phyloP scores from a whole-genome alignment of 2,329 filamentous ascomycete species.

The Aspergillus tubingensis region DNA sequence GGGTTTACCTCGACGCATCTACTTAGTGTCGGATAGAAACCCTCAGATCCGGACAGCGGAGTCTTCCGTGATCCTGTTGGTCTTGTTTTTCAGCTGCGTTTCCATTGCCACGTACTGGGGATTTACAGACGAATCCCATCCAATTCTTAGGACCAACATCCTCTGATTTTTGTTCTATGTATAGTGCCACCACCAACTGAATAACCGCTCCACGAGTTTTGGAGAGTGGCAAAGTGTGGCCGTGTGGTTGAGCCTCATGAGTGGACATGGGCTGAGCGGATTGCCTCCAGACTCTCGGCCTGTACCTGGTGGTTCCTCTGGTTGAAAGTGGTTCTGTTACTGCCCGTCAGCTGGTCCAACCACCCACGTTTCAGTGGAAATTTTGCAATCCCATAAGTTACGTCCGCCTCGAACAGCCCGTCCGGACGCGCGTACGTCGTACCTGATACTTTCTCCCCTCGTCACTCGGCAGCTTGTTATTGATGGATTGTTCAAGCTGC shows the following conservation, averaged over 20 bases:
- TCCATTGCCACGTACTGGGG: background rate
- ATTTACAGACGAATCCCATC: background rate
- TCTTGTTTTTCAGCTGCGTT: background rate
- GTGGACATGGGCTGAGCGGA: conserved; percentile 3
- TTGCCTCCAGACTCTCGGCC: conserved; percentile 2
- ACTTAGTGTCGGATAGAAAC: background rate
- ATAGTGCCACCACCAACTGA: conserved; percentile 3
- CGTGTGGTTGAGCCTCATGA: conserved; percentile 5
- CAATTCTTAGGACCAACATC: background rate
- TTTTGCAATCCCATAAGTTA: background rate
- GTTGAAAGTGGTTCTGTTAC: background rate
- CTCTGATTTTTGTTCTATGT: background rate
- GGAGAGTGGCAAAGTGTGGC: conserved; percentile 4
- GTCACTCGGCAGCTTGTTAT: background rate
- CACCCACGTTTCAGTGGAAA: background rate
- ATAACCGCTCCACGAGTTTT: background rate
- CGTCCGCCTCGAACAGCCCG: background rate
- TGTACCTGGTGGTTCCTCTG: conserved; percentile 6
- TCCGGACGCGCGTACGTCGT: conserved; percentile 6
- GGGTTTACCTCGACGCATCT: background rate
- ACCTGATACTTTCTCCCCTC: background rate
- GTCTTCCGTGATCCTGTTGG: background rate
- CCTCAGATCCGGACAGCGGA: background rate
- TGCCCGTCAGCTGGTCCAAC: conserved; percentile 3
- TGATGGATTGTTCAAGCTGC: conserved; percentile 6